Evolutionary conservation across 257 asterid genomes (phyloP), one percentile per base, ranked within the genome.

Genomic region (Hygrophila difformis): DNA sequence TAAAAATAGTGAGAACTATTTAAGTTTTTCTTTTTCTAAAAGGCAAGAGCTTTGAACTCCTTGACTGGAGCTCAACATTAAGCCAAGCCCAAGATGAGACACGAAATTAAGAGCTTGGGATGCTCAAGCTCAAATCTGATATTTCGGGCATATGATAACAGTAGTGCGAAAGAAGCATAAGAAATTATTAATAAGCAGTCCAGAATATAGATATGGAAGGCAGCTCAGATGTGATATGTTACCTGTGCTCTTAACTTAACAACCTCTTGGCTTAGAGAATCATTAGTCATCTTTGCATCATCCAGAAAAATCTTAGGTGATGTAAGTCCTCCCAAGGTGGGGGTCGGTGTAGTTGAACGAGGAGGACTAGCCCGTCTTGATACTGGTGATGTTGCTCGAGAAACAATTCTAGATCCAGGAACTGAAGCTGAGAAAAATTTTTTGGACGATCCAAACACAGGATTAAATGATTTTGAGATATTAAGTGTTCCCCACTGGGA

Each of bases 331-430:
- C 88, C 93, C 64, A 84, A 61, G 42, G 95, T 75, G 60, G 95
- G 93, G 47, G 93, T 84, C 24, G 93, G 95, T 42, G 93, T 80
- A 35, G 95, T 84, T 45, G 95, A 84, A 66, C 94, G 95, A 66
- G 93, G 95, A 51, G 93, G 95, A 59, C 93, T 84, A 31, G 71
- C 55, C 31, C 89, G 77, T 67, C 95, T 69, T 20, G 95, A 80
- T 64, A 84, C 66, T 18, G 95, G 95, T n/a, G 95, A 84, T 66
- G 95, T 84, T 50, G 95, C 89, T 56, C 95, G 82, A 68, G 95
- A 84, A 69, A 69, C 95, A 55, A 84, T 84, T 69, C 93, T 77
- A 21, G 95, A 84, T 60, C 95, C 95, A 43, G 95, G 95, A 60
- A 84, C 95, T 18, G 95, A 84, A 50, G 93, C 95, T 15, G 95